A percentile compares a stretch with the other conserved stretches of the same genome.
These are phyloP conservation scores for Diaporthe nobilis DNA, from an alignment of 2,329 filamentous ascomycete species.

Conservation along the genomic window DNA sequence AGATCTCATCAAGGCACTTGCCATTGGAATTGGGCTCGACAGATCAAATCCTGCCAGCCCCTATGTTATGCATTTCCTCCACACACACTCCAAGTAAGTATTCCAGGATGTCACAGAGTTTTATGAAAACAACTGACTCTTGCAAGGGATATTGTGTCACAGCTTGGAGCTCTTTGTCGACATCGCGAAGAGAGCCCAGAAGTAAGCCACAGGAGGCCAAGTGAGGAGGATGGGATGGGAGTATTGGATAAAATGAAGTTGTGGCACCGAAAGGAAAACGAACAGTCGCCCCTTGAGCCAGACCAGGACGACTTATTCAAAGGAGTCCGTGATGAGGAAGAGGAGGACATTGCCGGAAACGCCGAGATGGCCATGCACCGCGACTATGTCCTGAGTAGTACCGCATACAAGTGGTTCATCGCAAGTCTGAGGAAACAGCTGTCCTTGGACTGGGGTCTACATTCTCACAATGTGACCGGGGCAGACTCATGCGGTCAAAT, in stretches of 20 bases:
- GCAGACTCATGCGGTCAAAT: not conserved
- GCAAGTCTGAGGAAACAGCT: not conserved
- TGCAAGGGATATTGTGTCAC: not conserved
- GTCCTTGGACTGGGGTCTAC: not conserved
- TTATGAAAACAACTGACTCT: not conserved
- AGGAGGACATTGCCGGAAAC: not conserved
- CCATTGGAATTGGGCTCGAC: slow-evolving; percentile 2
- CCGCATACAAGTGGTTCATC: not conserved
- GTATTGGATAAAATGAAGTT: not conserved
- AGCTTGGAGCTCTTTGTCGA: not conserved
- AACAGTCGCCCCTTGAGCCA: not conserved
- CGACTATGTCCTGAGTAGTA: not conserved
- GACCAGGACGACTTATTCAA: not conserved
- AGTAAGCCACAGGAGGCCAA: not conserved
- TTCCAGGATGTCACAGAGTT: too few species aligned
- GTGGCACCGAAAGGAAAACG: not conserved
- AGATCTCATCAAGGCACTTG: not conserved
- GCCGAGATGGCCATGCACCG: not conserved
- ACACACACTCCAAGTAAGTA: not conserved
- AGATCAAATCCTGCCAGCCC: not conserved
- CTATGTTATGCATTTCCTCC: not conserved
- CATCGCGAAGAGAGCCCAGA: not conserved
- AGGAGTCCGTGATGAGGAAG: not conserved
- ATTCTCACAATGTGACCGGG: not conserved
- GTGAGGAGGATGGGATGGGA: not conserved